Conservation (phyloP, 257 asterid genomes). For the Solanum chaucha region DNA sequence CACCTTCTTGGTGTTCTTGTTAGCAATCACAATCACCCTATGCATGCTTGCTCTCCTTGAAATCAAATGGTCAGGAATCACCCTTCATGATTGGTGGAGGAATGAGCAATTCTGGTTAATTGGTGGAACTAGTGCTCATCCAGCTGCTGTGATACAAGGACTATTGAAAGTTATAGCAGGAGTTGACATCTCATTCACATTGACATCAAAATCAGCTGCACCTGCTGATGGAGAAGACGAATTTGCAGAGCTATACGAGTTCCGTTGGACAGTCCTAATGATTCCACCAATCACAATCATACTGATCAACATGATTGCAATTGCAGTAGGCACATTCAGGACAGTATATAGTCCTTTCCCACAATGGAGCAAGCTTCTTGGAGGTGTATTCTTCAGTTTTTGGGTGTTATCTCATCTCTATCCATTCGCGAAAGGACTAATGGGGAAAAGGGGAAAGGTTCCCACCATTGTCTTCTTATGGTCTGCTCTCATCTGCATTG, state of each 20-base stretch:
- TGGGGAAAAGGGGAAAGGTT: constrained; percentile 76
- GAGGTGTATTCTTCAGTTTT: constrained; percentile 81
- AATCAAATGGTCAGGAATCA: constrained; percentile 81
- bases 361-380: constrained; percentile 73
- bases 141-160: constrained; percentile 84
- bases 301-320: constrained; percentile 62
- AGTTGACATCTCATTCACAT: constrained; percentile 68
- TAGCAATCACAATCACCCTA: constrained; percentile 51
- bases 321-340: constrained; percentile 58
- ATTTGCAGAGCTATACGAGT: constrained; percentile 74
- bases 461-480: constrained; percentile 82
- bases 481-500: constrained; percentile 82
- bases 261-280: constrained; percentile 76
- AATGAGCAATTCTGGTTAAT: constrained; percentile 95
- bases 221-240: constrained; percentile 71
- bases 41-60: constrained; percentile 76
- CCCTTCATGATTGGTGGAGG: constrained; percentile 91
- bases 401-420: constrained; percentile 92
- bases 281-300: constrained; percentile 76
- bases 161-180: constrained; percentile 80
- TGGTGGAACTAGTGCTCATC: constrained; percentile 93
- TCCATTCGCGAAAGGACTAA: constrained; percentile 81
- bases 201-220: constrained; percentile 66
- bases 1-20: constrained; percentile 44
- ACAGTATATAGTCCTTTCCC: constrained; percentile 75